These are phyloP conservation scores for Tolypocladium ophioglossoides DNA, from an alignment of 2,329 filamentous ascomycete genomes.

Conservation along the genomic window DNA sequence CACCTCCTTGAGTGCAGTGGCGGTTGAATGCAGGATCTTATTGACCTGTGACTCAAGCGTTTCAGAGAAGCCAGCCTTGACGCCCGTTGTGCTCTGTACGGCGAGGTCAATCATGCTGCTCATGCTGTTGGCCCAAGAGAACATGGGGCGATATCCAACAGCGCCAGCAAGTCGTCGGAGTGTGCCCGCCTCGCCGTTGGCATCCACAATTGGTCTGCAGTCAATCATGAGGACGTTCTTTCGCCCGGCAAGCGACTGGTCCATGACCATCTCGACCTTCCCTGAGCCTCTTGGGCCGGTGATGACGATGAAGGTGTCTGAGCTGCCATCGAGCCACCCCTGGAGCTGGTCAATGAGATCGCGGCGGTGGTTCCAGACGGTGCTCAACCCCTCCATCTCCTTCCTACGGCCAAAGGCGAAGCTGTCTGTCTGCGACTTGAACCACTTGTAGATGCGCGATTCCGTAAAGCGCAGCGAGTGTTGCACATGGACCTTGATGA, in stretches of 20 bases:
- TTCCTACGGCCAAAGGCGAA: conserved; percentile 50
- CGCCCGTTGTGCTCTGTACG: conserved; percentile 84
- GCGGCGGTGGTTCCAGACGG: conserved; percentile 81
- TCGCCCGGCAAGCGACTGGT: conserved; percentile 68
- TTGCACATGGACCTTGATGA: conserved; percentile 80
- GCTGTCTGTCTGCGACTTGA: conserved; percentile 52
- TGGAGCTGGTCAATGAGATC: conserved; percentile 72
- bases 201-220: conserved; percentile 88
- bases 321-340: conserved; percentile 77
- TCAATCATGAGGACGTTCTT: conserved; percentile 77
- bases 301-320: conserved; percentile 86
- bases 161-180: conserved; percentile 71
- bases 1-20: conserved; percentile 66
- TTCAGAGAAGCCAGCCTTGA: conserved; percentile 90
- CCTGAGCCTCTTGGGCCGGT: conserved; percentile 88
- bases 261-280: conserved; percentile 77
- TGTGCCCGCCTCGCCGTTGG: conserved; percentile 74
- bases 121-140: conserved; percentile 92
- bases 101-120: conserved; percentile 88
- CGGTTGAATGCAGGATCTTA: conserved; percentile 82
- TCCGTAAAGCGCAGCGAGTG: conserved; percentile 64
- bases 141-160: conserved; percentile 86
- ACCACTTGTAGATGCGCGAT: conserved; percentile 67
- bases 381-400: conserved; percentile 57
- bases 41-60: conserved; percentile 79